Percentiles rank a stretch among this genome's conserved stretches.
Evolutionary conservation across 306 rosid species (phyloP).

Genomic region (Lagenaria siceraria): DNA sequence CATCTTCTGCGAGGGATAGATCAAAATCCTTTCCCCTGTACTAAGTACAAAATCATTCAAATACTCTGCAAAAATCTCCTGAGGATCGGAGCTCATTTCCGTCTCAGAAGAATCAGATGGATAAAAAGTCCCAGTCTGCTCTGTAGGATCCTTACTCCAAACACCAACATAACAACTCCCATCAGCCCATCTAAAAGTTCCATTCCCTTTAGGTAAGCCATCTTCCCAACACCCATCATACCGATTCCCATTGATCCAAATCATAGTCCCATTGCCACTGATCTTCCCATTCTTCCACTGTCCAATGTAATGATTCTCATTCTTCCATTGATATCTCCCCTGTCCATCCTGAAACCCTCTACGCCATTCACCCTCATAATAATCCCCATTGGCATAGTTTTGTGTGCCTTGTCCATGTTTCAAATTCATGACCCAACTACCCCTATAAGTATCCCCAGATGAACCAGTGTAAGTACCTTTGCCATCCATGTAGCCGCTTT

Average conservation of each 20-base stretch:
- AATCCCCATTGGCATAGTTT: slow-evolving; percentile 69
- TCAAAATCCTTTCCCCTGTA: slow-evolving; percentile 35
- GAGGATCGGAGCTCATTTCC: slow-evolving; percentile 53
- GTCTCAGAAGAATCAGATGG: slow-evolving; percentile 24
- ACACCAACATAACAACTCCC: slow-evolving; percentile 64
- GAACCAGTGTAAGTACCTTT: slow-evolving; percentile 65
- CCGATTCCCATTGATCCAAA: slow-evolving; percentile 58
- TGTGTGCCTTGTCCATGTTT: slow-evolving; percentile 63
- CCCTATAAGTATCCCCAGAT: slow-evolving; percentile 60
- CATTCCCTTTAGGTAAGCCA: slow-evolving; percentile 70
- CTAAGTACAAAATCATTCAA: slow-evolving; percentile 36
- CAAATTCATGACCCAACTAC: slow-evolving; percentile 70
- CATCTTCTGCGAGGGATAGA: slow-evolving; percentile 69
- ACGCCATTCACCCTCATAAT: slow-evolving; percentile 85
- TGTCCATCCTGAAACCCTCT: slow-evolving; percentile 68
- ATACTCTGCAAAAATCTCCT: slow-evolving; percentile 27
- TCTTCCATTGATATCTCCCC: slow-evolving; percentile 81
- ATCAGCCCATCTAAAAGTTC: slow-evolving; percentile 56
- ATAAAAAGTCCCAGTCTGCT: slow-evolving; percentile 53
- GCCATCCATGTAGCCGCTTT: slow-evolving; percentile 61
- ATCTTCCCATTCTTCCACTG: slow-evolving; percentile 64
- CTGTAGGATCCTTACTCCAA: slow-evolving; percentile 56
- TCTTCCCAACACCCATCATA: slow-evolving; percentile 85
- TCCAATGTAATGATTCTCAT: slow-evolving; percentile 61
- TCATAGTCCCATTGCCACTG: slow-evolving; percentile 60